Evolutionary conservation across 2,329 filamentous ascomycete genomes (phyloP), one percentile per base, ranked within the genome.

Genomic region (Curvularia lunata): DNA sequence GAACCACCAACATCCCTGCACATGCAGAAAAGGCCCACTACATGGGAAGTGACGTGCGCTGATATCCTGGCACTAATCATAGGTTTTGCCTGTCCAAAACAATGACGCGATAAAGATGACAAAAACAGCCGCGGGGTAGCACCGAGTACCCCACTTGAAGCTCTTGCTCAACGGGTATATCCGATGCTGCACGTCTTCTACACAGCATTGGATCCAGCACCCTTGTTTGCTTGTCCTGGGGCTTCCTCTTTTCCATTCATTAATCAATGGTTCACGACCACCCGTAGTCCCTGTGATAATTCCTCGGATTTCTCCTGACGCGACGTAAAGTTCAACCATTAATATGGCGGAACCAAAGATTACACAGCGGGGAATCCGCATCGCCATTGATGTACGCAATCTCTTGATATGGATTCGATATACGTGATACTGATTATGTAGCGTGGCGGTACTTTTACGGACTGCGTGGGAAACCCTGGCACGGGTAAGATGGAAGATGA

Each of bases 391-490:
- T 54, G 77, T 79, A 64, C 32, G 67, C 52, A 19, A 2, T 45
- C 5, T 21, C 6, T 38, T 34, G 30, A 28, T 13, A 1, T 5
- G 3, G 25, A 2, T 16, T 18, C n/a, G 16, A 37, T 10, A 37
- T 45, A n/a, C 5, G 25, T 58, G n/a, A 40, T 45, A 16, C 59
- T 70, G 56, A 66, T 51, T 37, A 27, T 30, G 48, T 68, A 88
- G 78, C 88, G 92, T 60, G 92, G 92, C 65, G 92, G 92, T 56
- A 96, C 92, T 27, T 97, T 97, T 75, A 97, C 92, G 38, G 92
- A 97, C 78, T 96, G 92, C 73, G 90, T 96, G 19, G 92, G 91
- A 64, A 94, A 93, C 69, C 85, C 90, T 5, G 87, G 84, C 68
- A 88, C 82, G 64, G 90, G 84, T 18, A 82, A 83, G 62, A 87